Base-by-base conservation (phyloP, 345 rosid species). In the Lumnitzera racemosa region DNA sequence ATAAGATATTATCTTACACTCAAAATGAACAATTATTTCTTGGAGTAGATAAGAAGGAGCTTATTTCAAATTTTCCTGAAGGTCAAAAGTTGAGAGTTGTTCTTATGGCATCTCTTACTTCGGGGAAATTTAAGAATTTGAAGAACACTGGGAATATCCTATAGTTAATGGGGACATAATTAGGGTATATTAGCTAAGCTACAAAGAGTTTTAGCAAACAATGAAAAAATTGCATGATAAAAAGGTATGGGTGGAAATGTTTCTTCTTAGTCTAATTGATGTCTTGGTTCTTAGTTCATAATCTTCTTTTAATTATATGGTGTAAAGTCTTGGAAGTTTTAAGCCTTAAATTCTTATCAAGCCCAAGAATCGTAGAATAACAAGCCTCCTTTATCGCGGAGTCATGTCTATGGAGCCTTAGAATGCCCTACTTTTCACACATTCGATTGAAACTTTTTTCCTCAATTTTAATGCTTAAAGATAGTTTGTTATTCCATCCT, bases 241-340 rank as follows among this genome's bases (percentile, higher is more conserved):
- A 58, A 84, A 87, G 73, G 90, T 88, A 27, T 84, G 76, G 86
- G 84, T 90, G 10, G 88, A 84, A 63, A 84, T 87, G 80, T 80
- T 84, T 67, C 81, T 87, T 53, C 83, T 84, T 2, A 78, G 90
- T 65, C 65, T 78, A 67, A 72, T 73, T 8, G 94, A 84, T 61
- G 67, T 52, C 53, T 55, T 84, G 62, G 75, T 87, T 56, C 82
- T 86, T 12, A 87, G 90, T 67, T 74, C 86, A 2, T 84, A 88
- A 88, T 87, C 94, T 43, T 82, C 90, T 11, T 87, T 82, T 63
- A 90, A 90, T 9, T 84, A 87, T 63, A 86, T 87, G 50, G 95
- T 88, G 62, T 86, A 87, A 64, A 85, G 90, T 59, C 86, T 84
- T 49, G 86, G 81, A 61, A 86, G 94, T 17, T 64, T 65, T 64